phyloP scores from a whole-genome alignment of 2,329 filamentous ascomycete species.

The Sarocladiaceae sp. region DNA sequence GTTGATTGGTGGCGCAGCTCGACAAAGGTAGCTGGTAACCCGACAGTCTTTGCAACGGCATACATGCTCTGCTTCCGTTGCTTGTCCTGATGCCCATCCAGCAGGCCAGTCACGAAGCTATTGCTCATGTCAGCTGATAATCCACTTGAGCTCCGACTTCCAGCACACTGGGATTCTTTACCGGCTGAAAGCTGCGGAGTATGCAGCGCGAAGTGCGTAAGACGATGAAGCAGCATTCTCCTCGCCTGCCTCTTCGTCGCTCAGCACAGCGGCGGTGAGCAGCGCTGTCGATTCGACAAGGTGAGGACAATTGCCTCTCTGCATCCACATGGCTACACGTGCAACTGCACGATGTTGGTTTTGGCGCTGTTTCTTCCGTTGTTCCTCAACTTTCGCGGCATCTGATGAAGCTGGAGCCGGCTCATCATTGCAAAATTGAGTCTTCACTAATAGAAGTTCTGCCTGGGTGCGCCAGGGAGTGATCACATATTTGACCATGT shows the following conservation, averaged over 20 bases:
- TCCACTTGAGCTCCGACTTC: not conserved
- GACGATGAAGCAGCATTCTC: constrained; percentile 34
- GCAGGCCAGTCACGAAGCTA: constrained; percentile 74
- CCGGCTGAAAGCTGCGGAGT: constrained; percentile 70
- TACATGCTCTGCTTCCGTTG: constrained; percentile 67
- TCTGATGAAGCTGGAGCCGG: constrained; percentile 2
- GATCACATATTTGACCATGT: constrained; percentile 65
- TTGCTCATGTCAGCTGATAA: constrained; percentile 1
- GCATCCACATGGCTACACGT: constrained; percentile 61
- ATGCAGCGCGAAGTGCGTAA: constrained; percentile 61
- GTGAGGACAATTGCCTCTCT: constrained; percentile 69
- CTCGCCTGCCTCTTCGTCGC: constrained; percentile 43
- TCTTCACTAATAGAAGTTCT: constrained; percentile 60
- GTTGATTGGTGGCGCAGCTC: constrained; percentile 86
- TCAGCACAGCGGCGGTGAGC: constrained; percentile 61
- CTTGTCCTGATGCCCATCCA: constrained; percentile 67
- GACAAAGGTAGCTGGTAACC: constrained; percentile 72
- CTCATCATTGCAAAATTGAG: constrained; percentile 50
- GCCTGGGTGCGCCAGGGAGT: constrained; percentile 64
- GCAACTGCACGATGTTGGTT: constrained; percentile 45
- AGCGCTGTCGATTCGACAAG: constrained; percentile 73
- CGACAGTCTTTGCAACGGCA: constrained; percentile 60
- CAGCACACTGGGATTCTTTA: constrained; percentile 30
- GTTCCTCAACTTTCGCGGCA: constrained; percentile 3
- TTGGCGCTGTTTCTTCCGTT: constrained; percentile 13